Conservation (phyloP, 2,329 filamentous ascomycete genomes). For the Colletotrichum cuscutae region DNA sequence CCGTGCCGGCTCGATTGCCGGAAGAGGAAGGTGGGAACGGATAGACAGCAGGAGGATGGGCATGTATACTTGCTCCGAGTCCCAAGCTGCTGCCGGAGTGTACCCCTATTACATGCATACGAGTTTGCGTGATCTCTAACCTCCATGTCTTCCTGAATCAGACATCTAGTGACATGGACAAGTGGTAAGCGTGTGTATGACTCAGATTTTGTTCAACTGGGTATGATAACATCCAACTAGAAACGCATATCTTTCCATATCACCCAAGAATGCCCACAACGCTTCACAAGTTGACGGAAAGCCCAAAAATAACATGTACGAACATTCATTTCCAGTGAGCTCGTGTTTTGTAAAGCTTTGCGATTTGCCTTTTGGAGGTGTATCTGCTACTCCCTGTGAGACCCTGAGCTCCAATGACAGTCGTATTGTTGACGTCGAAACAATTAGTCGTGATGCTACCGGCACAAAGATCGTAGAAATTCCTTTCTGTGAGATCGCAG, state of each 20-base stretch:
- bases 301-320: too few relatives aligned
- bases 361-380: neutral
- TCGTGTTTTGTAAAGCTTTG: neutral
- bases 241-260: neutral
- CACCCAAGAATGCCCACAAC: too few relatives aligned
- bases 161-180: neutral
- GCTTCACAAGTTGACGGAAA: too few relatives aligned
- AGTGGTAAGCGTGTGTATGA: too few relatives aligned
- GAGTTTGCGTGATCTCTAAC: neutral
- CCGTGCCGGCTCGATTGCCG: neutral
- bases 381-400: neutral
- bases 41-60: neutral
- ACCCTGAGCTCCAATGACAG: neutral
- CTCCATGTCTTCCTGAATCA: neutral
- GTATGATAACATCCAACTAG: neutral
- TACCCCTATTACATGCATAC: neutral
- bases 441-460: neutral
- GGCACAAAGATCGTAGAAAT: constrained; percentile 10
- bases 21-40: neutral
- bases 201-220: too few relatives aligned
- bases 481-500: constrained; percentile 8
- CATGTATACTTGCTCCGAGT: neutral
- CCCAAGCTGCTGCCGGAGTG: neutral
- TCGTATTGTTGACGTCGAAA: constrained; percentile 12
- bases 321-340: constrained; percentile 7